Conservation (phyloP, 2,329 filamentous ascomycete genomes). For the Scorias spongiosa region DNA sequence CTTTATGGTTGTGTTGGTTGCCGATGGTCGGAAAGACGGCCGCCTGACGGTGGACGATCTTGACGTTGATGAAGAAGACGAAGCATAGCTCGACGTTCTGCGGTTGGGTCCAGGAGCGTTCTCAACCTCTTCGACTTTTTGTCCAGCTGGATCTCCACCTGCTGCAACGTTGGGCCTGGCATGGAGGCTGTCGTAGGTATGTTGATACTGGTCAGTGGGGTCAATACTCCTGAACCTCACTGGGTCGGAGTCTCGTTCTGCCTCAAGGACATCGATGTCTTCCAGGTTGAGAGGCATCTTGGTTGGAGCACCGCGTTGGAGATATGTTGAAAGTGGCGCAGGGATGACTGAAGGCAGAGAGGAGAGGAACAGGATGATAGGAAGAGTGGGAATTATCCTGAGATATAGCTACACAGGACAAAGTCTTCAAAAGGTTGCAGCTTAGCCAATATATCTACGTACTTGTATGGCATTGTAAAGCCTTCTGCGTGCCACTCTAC, state of each 20-base stretch:
- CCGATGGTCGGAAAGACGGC: background rate
- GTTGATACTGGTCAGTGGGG: slow-evolving; percentile 33
- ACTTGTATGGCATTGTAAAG: too few species aligned
- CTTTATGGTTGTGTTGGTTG: background rate
- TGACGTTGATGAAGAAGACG: background rate
- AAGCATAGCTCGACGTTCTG: background rate
- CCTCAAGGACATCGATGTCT: slow-evolving; percentile 37
- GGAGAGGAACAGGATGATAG: too few species aligned
- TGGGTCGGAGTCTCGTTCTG: slow-evolving; percentile 39
- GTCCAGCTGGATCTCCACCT: slow-evolving; percentile 22
- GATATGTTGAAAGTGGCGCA: too few species aligned
- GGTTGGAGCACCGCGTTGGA: background rate
- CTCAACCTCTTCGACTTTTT: slow-evolving; percentile 36
- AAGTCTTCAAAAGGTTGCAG: too few species aligned
- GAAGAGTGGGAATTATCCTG: too few species aligned
- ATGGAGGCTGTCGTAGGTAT: slow-evolving; percentile 39
- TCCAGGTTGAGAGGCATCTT: slow-evolving; percentile 27
- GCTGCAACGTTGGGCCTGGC: background rate
- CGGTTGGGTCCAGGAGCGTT: slow-evolving; percentile 32
- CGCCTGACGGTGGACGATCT: background rate
- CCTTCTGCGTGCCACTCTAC: too few species aligned
- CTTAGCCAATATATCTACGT: too few species aligned
- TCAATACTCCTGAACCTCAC: slow-evolving; percentile 23
- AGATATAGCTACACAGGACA: too few species aligned
- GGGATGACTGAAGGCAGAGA: too few species aligned